Evolutionary conservation across 2,329 filamentous ascomycete species (phyloP), one percentile per base, ranked within the genome.

Genomic region (Cryphonectria nitschkei): DNA sequence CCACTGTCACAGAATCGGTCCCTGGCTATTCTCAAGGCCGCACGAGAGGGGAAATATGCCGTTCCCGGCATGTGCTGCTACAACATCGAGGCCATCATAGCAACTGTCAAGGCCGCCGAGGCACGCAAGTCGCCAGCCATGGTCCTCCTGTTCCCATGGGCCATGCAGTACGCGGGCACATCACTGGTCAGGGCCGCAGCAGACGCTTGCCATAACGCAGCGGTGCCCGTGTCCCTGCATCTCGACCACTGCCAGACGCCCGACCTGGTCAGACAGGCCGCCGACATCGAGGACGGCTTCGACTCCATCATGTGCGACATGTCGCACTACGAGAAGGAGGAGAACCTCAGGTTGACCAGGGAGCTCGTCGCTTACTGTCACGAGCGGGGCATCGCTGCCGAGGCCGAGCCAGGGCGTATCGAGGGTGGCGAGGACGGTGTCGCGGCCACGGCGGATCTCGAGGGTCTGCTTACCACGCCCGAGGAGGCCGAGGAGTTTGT

Each of bases 271-370:
- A 85, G 86, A 22, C 82, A 81, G 5, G 89, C 89, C 0, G 89
- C 89, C 0, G 85, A 89, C 75, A 70, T 72, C 65, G 76, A 78
- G 29, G 83, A 86, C 65, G 85, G 82, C 2, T 93, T 93, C 75
- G 91, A 93, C 79, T 88, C 86, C 73, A 92, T 93, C 79, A 92
- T 92, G 90, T 88, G 91, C 19, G 90, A 92, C 80, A 92, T 92
- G 90, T 87, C 84, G 73, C 90, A 92, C 78, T 90, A 90, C 77
- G 89, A 90, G 70, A 89, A 89, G 75, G 89, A 85, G 70, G 89
- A 92, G 81, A 92, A 92, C 75, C 82, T 92, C 54, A 77, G 81
- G 2, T 82, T 86, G 76, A 92, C 89, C 46, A 83, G 82, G 67
- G 89, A 92, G 75, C 79, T 92, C 68, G 88, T 89, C 16, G 79